phyloP scores from a whole-genome alignment of 176 grass and related monocot genomes.

The Zoysia japonica region DNA sequence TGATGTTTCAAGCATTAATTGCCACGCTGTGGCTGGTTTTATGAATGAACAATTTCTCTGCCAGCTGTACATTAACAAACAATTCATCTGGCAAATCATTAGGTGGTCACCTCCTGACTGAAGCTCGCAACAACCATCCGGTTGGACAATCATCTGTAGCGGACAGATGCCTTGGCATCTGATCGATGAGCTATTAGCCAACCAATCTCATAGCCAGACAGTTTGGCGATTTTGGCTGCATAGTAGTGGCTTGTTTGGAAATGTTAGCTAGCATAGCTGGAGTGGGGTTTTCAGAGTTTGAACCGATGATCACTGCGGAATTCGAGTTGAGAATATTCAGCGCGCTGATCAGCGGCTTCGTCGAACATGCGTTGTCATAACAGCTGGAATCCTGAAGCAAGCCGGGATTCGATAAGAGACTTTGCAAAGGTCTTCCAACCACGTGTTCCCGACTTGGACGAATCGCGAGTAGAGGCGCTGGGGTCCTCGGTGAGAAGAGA shows the following conservation, averaged over 20 bases:
- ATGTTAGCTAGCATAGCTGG: too few relatives aligned
- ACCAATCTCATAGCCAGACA: neutral
- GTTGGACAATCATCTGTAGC: neutral
- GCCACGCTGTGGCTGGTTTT: too few relatives aligned
- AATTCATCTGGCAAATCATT: too few relatives aligned
- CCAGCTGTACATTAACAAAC: too few relatives aligned
- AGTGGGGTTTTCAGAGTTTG: neutral
- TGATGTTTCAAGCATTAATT: too few relatives aligned
- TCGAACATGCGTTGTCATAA: neutral
- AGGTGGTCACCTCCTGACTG: too few relatives aligned
- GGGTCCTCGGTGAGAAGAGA: constrained; percentile 16
- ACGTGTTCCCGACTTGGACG: neutral
- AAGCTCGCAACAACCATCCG: neutral
- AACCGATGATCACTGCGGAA: neutral
- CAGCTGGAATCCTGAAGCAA: neutral
- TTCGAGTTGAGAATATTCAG: neutral
- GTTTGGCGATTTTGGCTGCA: neutral
- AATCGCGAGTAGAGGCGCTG: neutral
- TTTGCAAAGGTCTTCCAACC: neutral
- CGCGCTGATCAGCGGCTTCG: neutral
- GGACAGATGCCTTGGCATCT: neutral
- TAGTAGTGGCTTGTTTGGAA: too few relatives aligned
- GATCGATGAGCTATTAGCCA: neutral
- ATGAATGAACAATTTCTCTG: too few relatives aligned
- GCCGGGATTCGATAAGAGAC: neutral